Evolutionary conservation across 768 basidiomycete genomes (phyloP), one percentile per base, ranked within the genome.

Genomic region (Nevesoporus exiguus): DNA sequence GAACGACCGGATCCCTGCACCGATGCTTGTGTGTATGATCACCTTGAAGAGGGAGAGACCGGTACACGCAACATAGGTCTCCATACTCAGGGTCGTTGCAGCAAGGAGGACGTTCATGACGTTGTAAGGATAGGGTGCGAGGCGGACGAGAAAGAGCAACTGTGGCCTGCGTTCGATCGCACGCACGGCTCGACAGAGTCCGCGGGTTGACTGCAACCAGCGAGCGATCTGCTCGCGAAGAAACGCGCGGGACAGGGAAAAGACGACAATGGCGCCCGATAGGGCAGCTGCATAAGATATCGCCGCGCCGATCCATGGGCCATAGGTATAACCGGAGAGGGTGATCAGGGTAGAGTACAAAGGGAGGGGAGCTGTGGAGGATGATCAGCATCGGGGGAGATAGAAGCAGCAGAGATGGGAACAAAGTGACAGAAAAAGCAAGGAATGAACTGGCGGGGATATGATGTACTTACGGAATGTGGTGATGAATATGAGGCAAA

Each of bases 31-130:
- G 75, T 96, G 93, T 46, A 95, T 80, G 71, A 92, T 85, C 62
- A 95, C 83, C 70, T 97, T 96, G 82, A 91, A 83, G 50, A 95
- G 78, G 52, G 88, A 88, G 51, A 93, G 77, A 14, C 85, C 86
- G 22, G 94, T 93, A 76, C 89, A 87, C 47, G 81, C 66, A 37
- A 84, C 81, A 75, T 93, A 93, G 24, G 89, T 91, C 58, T 78
- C 77, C 58, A 94, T 77, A 5, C 85, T 86, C 61, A 95, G 82
- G 7, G 86, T 83, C 30, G 89, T 84, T 3, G 91, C 90, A 8
- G 94, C 93, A 45, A 97, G 81, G 45, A 97, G 83, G 65, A 88
- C 90, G 75, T 96, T 97, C 85, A 96, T 91, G 64, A 96, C 89
- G 73, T 96, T 96, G 76, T 89, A 92, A 0, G 88, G 90, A 67